A percentile compares a stretch with the other conserved stretches of the same genome.
phyloP scores from a whole-genome alignment of 2,329 filamentous ascomycete species.

The Podosphaera fusca region DNA sequence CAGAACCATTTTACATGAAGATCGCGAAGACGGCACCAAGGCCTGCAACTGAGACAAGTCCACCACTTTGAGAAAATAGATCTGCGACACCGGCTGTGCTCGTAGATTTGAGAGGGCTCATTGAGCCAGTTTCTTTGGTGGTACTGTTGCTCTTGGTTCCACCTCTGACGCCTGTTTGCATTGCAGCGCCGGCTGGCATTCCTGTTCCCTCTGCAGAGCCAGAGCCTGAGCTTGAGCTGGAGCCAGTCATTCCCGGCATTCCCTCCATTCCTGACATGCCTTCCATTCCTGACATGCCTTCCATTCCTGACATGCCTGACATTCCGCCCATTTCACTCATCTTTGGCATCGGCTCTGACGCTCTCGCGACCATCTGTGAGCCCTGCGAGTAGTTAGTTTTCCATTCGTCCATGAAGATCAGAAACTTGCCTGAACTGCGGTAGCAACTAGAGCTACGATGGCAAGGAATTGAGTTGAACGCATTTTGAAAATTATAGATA shows the following conservation, averaged over 20 bases:
- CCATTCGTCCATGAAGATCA: too few species aligned
- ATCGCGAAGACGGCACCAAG: slow-evolving; percentile 14
- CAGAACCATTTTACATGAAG: slow-evolving; percentile 11
- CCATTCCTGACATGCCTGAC: neutral
- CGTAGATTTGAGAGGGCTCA: slow-evolving; percentile 12
- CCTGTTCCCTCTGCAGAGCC: neutral
- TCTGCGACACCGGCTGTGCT: slow-evolving; percentile 5
- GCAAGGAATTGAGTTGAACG: too few species aligned
- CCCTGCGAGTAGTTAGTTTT: too few species aligned
- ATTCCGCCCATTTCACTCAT: neutral
- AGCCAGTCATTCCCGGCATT: too few species aligned
- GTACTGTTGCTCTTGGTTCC: slow-evolving; percentile 1
- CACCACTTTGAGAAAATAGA: slow-evolving; percentile 11
- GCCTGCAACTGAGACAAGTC: slow-evolving; percentile 12
- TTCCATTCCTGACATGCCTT: neutral
- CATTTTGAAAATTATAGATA: too few species aligned
- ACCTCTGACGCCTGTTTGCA: neutral
- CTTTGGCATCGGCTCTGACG: neutral
- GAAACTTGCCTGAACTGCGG: too few species aligned
- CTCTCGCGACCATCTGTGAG: too few species aligned
- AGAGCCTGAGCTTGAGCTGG: neutral
- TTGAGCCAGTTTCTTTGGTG: slow-evolving; percentile 5
- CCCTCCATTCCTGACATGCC: neutral
- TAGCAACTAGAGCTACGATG: too few species aligned
- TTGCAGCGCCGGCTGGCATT: neutral